These are phyloP conservation scores for Syncephalastrum monosporum DNA, from an alignment of 371 early-diverging fungal genomes.

Conservation along the genomic window DNA sequence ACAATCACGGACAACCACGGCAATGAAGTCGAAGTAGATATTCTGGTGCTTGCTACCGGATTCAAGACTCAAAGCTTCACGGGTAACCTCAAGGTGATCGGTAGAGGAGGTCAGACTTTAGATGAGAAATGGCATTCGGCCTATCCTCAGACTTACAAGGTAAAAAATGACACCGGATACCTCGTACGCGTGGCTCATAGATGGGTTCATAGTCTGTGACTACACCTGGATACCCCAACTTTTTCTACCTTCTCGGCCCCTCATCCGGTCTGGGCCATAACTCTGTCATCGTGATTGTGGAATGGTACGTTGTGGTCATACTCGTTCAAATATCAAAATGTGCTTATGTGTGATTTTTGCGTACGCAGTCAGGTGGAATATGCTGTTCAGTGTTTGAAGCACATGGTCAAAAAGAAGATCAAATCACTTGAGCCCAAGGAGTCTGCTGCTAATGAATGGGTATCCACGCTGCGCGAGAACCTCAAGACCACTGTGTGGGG, in stretches of 20 bases:
- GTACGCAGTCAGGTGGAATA: conserved; percentile 23
- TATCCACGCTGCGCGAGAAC: conserved; percentile 13
- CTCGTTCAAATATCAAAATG: background rate
- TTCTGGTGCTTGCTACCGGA: conserved; percentile 59
- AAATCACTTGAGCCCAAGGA: conserved; percentile 21
- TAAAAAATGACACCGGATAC: background rate
- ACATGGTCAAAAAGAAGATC: conserved; percentile 11
- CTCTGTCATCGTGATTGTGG: conserved; percentile 13
- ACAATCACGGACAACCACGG: conserved; percentile 40
- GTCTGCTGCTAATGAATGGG: conserved; percentile 19
- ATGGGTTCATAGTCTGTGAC: conserved; percentile 23
- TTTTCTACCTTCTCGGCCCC: conserved; percentile 45
- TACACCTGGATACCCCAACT: conserved; percentile 43
- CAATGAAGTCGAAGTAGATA: conserved; percentile 41
- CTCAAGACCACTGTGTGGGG: conserved; percentile 22
- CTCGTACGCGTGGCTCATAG: background rate
- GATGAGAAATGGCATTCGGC: conserved; percentile 14
- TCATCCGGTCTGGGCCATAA: conserved; percentile 40
- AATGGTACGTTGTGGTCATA: conserved; percentile 6
- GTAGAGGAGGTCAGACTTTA: background rate
- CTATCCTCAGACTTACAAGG: conserved; percentile 22
- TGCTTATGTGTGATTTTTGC: background rate
- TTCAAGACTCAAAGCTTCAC: conserved; percentile 44
- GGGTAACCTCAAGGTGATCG: conserved; percentile 17
- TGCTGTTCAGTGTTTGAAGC: conserved; percentile 20